Evolutionary conservation across 139 green algal genomes (phyloP), one percentile per base, ranked within the genome.

Genomic region (Pleodorina starrii): DNA sequence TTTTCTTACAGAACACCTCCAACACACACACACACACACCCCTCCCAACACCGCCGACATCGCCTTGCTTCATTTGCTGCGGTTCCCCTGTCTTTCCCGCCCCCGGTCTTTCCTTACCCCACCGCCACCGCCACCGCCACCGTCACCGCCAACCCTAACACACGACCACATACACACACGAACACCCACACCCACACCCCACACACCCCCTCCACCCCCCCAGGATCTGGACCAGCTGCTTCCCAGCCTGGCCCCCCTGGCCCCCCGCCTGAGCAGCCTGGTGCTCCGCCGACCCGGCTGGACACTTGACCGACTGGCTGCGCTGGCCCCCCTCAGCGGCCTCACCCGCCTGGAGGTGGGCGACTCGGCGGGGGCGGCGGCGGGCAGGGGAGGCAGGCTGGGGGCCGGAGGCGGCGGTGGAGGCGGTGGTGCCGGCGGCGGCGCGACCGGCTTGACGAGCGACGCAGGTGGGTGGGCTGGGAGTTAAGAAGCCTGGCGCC

Each of bases 141-240:
- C n/a, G n/a, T n/a, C n/a, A n/a, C n/a, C n/a, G n/a, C n/a, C n/a
- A n/a, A n/a, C n/a, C n/a, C n/a, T n/a, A n/a, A n/a, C n/a, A n/a
- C n/a, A n/a, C n/a, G n/a, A n/a, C n/a, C n/a, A n/a, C n/a, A n/a
- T n/a, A n/a, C n/a, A n/a, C n/a, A n/a, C n/a, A n/a, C n/a, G n/a
- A n/a, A n/a, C n/a, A n/a, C n/a, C n/a, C n/a, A n/a, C n/a, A n/a
- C n/a, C n/a, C n/a, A n/a, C n/a, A n/a, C n/a, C n/a, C n/a, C n/a
- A n/a, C n/a, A n/a, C n/a, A n/a, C n/a, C n/a, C n/a, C n/a, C n/a
- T n/a, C n/a, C n/a, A n/a, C n/a, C n/a, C n/a, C n/a, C n/a, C n/a
- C 81, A 87, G 81, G 81, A 87, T 17, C 40, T 78, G 42, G 60
- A 77, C 60, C 43, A 23, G 12, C 29, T 86, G 25, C 59, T 86